phyloP scores from a whole-genome alignment of 2,329 filamentous ascomycete genomes.

The Alternaria brassicicola region DNA sequence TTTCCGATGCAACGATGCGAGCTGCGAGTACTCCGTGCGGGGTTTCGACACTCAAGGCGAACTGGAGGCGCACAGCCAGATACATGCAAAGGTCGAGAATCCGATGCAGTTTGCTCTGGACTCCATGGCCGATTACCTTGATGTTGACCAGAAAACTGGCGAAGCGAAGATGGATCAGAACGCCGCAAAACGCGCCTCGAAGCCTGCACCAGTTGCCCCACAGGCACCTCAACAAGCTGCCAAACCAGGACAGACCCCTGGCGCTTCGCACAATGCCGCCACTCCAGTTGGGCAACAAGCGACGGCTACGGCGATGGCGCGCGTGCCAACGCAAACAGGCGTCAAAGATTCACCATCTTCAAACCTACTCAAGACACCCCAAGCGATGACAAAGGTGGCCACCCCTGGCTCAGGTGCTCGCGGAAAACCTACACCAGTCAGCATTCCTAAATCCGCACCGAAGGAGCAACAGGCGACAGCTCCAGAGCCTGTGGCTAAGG shows the following conservation, averaged over 20 bases:
- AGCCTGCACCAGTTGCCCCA: constrained; percentile 28
- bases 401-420: constrained; percentile 43
- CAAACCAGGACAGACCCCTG: constrained; percentile 45
- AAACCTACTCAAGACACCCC: constrained; percentile 48
- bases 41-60: constrained; percentile 62
- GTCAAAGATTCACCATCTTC: constrained; percentile 47
- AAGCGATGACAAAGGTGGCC: constrained; percentile 40
- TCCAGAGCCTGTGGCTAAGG: constrained; percentile 27
- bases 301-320: constrained; percentile 47
- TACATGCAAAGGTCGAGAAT: constrained; percentile 61
- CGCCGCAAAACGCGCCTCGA: constrained; percentile 29
- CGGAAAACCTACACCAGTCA: constrained; percentile 42
- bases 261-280: constrained; percentile 38
- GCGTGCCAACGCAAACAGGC: constrained; percentile 46
- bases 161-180: constrained; percentile 36
- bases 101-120: constrained; percentile 63
- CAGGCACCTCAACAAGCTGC: constrained; percentile 34
- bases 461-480: constrained; percentile 32
- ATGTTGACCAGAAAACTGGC: constrained; percentile 55
- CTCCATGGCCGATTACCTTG: constrained; percentile 58
- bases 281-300: constrained; percentile 44
- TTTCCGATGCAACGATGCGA: constrained; percentile 60
- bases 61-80: constrained; percentile 61
- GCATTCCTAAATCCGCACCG: constrained; percentile 29
- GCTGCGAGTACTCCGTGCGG: constrained; percentile 60